Base-by-base conservation (phyloP, 2,329 filamentous ascomycete species). In the Cladophialophora exuberans region DNA sequence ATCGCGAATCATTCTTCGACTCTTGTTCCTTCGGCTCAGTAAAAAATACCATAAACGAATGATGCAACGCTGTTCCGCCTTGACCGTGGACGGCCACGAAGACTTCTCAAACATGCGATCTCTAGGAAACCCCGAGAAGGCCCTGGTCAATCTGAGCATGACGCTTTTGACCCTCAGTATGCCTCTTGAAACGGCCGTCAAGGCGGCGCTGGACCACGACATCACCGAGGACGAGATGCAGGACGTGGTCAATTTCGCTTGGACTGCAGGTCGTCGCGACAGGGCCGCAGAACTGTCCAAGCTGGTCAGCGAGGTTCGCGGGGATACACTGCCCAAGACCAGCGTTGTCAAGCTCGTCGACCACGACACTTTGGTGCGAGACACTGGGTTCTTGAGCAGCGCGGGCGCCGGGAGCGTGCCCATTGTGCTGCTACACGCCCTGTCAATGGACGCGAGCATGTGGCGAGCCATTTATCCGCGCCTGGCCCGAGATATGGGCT, bases 371-470 rank as follows among this genome's bases (percentile, higher is more conserved):
- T 26, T 44, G 11, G 15, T 44, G 17, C 6, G 41, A n/a, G 41
- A 44, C 20, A 44, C 17, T 20, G 25, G 15, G 17, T 15, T 10
- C 23, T 10, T 11, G 9, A 26, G n/a, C 17, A 20, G 15, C 9
- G 13, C 28, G 28, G 28, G 28, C 28, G 28, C 13, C 9, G 13
- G 7, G 28, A 13, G 28, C 28, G 28, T 31, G 28, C 45, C 45
- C 5, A 48, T 48, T 18, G 20, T 48, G 13, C 30, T 48, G 17
- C 25, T 48, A 6, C 45, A 36, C 22, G 45, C 45, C 17, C 25
- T 48, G 28, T 10, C n/a, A 6, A 17, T 35, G 28, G 45, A 48
- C 36, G 25, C 28, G 9, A 48, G 45, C 13, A 48, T 48, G 45
- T 48, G 45, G 45, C 28, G 28, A 6, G 11, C 13, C 28, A 22